These are phyloP conservation scores for Naganishia albida DNA, from an alignment of 1,284 basidiomycete genomes.

Conservation along the genomic window DNA sequence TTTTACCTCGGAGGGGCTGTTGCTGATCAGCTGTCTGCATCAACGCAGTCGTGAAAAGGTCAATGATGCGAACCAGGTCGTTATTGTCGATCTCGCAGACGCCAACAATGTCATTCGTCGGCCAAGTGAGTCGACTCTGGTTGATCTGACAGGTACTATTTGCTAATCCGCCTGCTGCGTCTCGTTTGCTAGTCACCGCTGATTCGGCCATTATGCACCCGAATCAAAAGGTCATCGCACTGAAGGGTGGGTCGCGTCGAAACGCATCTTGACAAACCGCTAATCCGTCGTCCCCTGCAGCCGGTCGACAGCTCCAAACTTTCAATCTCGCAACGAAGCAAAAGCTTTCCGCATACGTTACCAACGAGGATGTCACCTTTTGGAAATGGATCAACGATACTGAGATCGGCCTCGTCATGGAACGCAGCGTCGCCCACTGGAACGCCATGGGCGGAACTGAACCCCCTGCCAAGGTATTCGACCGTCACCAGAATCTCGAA, in stretches of 20 bases:
- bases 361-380: slow-evolving; percentile 93
- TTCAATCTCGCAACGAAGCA: slow-evolving; percentile 98
- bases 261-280: slow-evolving; percentile 47
- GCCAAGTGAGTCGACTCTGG: slow-evolving; percentile 62
- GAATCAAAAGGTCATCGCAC: slow-evolving; percentile 91
- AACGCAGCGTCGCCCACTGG: slow-evolving; percentile 94
- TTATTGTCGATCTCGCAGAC: slow-evolving; percentile 93
- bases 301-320: slow-evolving; percentile 90
- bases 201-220: slow-evolving; percentile 99
- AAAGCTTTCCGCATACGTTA: slow-evolving; percentile 95
- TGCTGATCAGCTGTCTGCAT: slow-evolving; percentile 1
- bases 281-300: slow-evolving; percentile 55
- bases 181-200: slow-evolving; percentile 64
- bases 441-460: slow-evolving; percentile 58
- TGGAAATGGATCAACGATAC: slow-evolving; percentile 98
- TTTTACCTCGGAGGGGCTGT: not conserved
- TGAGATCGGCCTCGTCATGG: slow-evolving; percentile 93
- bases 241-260: slow-evolving; percentile 69
- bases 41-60: slow-evolving; percentile 45
- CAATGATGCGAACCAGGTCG: slow-evolving; percentile 85
- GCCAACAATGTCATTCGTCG: slow-evolving; percentile 94
- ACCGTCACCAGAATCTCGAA: slow-evolving; percentile 90
- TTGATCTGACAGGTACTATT: not conserved
- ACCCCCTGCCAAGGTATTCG: slow-evolving; percentile 67
- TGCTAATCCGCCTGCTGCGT: not conserved